phyloP scores from a whole-genome alignment of 768 basidiomycete genomes.

The Lactarius deliciosus region DNA sequence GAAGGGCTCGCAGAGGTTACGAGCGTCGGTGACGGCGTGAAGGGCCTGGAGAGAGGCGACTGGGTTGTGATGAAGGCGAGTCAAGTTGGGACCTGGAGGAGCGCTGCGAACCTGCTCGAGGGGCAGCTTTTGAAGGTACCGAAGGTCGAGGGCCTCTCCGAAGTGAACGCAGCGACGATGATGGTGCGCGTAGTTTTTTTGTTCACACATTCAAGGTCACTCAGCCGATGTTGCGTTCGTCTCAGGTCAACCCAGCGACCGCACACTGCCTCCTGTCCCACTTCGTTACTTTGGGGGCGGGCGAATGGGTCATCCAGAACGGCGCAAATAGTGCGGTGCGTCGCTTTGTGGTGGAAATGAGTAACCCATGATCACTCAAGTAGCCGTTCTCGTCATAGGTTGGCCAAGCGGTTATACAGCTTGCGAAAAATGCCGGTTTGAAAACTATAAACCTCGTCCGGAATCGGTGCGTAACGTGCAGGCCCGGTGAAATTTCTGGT shows the following conservation, averaged over 20 bases:
- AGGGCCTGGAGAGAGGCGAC: conserved; percentile 52
- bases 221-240: not conserved
- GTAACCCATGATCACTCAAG: not conserved
- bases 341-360: conserved; percentile 16
- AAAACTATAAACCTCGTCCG: conserved; percentile 84
- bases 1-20: conserved; percentile 72
- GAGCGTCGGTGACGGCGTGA: conserved; percentile 56
- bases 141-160: conserved; percentile 44
- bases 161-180: conserved; percentile 72
- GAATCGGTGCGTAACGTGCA: conserved; percentile 48
- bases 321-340: conserved; percentile 81
- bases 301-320: conserved; percentile 84
- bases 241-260: conserved; percentile 77
- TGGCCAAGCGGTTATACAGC: conserved; percentile 84
- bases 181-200: conserved; percentile 46
- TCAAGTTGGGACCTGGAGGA: conserved; percentile 77
- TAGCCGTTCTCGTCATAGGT: conserved; percentile 44
- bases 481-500: not conserved
- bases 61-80: conserved; percentile 71
- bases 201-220: not conserved
- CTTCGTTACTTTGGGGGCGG: conserved; percentile 60
- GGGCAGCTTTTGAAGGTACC: conserved; percentile 64
- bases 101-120: conserved; percentile 51
- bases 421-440: conserved; percentile 67
- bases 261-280: conserved; percentile 81